Evolutionary conservation across 345 rosid genomes (phyloP), one percentile per base, ranked within the genome.

Genomic region (Populus nigra): DNA sequence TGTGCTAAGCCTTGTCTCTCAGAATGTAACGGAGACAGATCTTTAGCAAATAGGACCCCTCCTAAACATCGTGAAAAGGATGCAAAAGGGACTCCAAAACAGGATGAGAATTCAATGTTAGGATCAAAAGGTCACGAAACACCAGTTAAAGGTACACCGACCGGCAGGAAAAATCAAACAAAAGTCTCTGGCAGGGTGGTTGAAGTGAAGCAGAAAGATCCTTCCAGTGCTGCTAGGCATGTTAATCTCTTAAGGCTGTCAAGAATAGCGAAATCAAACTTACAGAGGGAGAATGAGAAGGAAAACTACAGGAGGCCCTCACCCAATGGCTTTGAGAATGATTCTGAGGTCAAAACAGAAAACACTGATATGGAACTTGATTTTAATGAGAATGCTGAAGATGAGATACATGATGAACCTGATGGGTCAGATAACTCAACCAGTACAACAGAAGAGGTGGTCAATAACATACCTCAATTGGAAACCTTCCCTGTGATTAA

Each of bases 351-450:
- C 69, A 92, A 93, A 84, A 92, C 93, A 53, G 97, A 96, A 84
- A 92, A 93, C 86, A 91, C 89, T 4, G 98, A 96, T 79, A 93
- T 96, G 99, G 99, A 96, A 80, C 99, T 96, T 82, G 94, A 96
- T 88, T 96, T 96, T 84, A 85, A 91, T 78, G 99, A 96, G 87
- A 88, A 88, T 73, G 66, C 79, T 67, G 97, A 93, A 77, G 97
- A 91, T 43, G 99, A 96, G 84, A 77, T 79, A 59, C 87, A 88
- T 18, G 98, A 93, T 65, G 99, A 96, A 80, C 49, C 86, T 73
- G 96, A 92, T 71, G 93, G 88, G 39, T 79, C 84, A 49, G 97
- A 90, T 41, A 85, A 79, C 78, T 75, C 88, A 50, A 70, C 73
- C 66, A 85, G 83, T 82, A 65, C 76, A 65, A 70, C 84, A 59